phyloP scores from a whole-genome alignment of 1,139 yeast species.

The Lodderomyces oxycetoniae region DNA sequence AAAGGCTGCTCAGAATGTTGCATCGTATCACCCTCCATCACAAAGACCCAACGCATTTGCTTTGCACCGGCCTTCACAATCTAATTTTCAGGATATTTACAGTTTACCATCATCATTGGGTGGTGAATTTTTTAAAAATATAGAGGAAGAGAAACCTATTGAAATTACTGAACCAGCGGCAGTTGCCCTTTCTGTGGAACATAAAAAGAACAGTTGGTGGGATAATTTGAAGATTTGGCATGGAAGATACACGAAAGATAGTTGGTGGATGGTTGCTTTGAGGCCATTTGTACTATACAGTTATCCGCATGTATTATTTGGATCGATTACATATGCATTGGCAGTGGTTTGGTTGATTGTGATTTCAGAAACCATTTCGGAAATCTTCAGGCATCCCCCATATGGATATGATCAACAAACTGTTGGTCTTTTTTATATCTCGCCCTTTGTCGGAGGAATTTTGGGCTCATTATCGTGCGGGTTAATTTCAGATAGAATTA shows the following conservation, averaged over 20 bases:
- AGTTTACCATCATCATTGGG: slow-evolving; percentile 17
- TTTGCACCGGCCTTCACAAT: slow-evolving; percentile 16
- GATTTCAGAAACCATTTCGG: slow-evolving; percentile 52
- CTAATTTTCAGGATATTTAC: slow-evolving; percentile 17
- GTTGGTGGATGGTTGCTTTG: slow-evolving; percentile 55
- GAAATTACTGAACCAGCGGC: slow-evolving; percentile 16
- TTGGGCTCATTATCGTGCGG: slow-evolving; percentile 56
- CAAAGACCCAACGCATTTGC: slow-evolving; percentile 36
- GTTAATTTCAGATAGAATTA: slow-evolving; percentile 43
- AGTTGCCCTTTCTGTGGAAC: neutral
- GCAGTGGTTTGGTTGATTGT: slow-evolving; percentile 64
- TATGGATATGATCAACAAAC: slow-evolving; percentile 46
- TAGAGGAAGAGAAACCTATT: slow-evolving; percentile 15
- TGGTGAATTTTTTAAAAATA: slow-evolving; percentile 10
- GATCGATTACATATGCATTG: slow-evolving; percentile 49
- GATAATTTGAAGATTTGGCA: slow-evolving; percentile 23
- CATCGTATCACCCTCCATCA: slow-evolving; percentile 23
- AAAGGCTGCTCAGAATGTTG: slow-evolving; percentile 42
- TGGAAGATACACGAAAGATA: slow-evolving; percentile 48
- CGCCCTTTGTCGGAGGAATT: slow-evolving; percentile 58
- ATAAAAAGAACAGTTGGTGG: slow-evolving; percentile 16
- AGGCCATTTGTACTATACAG: slow-evolving; percentile 51
- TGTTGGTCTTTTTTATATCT: slow-evolving; percentile 54
- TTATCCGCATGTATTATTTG: slow-evolving; percentile 53
- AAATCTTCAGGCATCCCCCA: slow-evolving; percentile 42